These are phyloP conservation scores for Spiromastix sp. DNA, from an alignment of 2,329 filamentous ascomycete species.

Conservation along the genomic window DNA sequence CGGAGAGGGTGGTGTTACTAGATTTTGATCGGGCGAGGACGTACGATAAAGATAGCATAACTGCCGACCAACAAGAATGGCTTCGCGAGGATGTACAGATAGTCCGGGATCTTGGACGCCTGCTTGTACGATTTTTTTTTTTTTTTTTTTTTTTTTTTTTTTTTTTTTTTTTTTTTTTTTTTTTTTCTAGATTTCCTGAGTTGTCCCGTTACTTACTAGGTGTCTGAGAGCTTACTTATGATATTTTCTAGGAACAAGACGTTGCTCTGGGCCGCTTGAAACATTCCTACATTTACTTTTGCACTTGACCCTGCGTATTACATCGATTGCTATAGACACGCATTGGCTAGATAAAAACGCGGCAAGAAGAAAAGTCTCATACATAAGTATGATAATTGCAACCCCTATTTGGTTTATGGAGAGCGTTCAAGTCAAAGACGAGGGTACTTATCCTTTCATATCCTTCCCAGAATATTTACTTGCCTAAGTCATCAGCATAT, in stretches of 20 bases:
- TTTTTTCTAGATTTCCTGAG: too few species aligned
- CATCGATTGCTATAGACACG: too few species aligned
- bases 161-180: too few species aligned
- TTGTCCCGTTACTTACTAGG: background rate
- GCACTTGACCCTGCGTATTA: background rate
- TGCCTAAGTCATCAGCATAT: too few species aligned
- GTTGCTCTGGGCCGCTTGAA: background rate
- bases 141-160: too few species aligned
- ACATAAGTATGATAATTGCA: too few species aligned
- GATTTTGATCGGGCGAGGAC: conserved; percentile 3
- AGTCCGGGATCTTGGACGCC: background rate
- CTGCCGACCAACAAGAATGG: conserved; percentile 1
- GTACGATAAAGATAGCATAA: conserved; percentile 3
- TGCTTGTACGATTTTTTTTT: conserved; percentile 2
- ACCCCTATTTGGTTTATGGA: too few species aligned
- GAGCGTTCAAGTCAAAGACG: too few species aligned
- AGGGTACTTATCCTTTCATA: too few species aligned
- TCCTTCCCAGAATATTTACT: too few species aligned
- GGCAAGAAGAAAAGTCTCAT: too few species aligned
- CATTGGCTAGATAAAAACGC: too few species aligned
- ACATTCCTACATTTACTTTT: background rate
- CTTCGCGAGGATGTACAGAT: conserved; percentile 3
- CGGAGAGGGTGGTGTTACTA: conserved; percentile 2
- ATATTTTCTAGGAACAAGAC: background rate
- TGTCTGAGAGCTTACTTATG: background rate